Conservation (phyloP, 768 basidiomycete species). For the Trametes villosa region DNA sequence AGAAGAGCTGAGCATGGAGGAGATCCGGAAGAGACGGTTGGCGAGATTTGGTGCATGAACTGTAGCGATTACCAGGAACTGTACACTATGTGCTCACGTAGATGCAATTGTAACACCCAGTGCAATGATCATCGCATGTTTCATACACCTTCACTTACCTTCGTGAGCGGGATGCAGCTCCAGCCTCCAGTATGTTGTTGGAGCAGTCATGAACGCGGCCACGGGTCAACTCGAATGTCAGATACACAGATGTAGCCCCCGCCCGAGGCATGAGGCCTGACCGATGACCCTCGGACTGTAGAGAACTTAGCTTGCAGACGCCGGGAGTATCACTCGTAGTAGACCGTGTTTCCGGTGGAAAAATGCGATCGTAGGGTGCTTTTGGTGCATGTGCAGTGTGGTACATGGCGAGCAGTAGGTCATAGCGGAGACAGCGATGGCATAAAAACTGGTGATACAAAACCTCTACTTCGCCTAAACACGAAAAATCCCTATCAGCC, state of each 20-base stretch:
- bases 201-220: too few species aligned
- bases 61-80: background rate
- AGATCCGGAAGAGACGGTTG: conserved; percentile 64
- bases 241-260: too few species aligned
- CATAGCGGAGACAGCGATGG: conserved; percentile 31
- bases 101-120: background rate
- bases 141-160: too few species aligned
- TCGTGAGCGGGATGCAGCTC: too few species aligned
- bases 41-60: conserved; percentile 61
- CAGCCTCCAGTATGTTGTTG: too few species aligned
- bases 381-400: conserved; percentile 32
- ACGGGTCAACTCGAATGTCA: too few species aligned
- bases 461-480: conserved; percentile 30
- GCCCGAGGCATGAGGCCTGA: too few species aligned
- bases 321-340: conserved; percentile 4
- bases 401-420: conserved; percentile 37
- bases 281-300: too few species aligned
- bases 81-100: background rate
- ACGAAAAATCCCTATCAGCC: background rate
- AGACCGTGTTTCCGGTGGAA: conserved; percentile 12
- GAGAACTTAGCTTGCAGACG: too few species aligned
- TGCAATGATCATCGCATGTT: too few species aligned
- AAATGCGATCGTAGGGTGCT: conserved; percentile 28
- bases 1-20: conserved; percentile 59
- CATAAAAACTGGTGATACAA: conserved; percentile 26